These are phyloP conservation scores for Geotrichum reessii DNA, from an alignment of 1,139 yeast species.

Conservation along the genomic window DNA sequence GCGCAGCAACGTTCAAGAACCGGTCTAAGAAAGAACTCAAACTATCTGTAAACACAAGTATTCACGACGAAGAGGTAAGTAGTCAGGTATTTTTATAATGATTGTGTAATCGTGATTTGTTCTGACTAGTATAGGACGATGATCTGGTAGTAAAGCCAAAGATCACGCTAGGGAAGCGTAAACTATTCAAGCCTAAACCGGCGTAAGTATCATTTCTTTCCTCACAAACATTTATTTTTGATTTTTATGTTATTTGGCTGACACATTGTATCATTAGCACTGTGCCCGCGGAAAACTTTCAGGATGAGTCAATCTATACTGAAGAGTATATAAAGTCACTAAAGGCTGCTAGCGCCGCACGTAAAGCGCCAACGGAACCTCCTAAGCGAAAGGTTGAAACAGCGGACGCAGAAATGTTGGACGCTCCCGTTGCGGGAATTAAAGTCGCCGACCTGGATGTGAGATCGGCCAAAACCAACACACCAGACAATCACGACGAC, in stretches of 20 bases:
- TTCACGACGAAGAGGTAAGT: not conserved
- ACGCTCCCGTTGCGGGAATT: not conserved
- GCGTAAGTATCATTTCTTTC: slow-evolving; percentile 1
- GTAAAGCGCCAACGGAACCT: slow-evolving; percentile 17
- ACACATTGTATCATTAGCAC: not conserved
- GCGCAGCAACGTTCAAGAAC: slow-evolving; percentile 2
- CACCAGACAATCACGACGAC: not conserved
- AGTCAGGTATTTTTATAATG: not conserved
- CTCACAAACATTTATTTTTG: not conserved
- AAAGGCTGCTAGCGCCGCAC: slow-evolving; percentile 4
- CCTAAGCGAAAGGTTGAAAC: not conserved
- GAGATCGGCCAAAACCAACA: not conserved
- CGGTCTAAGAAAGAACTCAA: slow-evolving; percentile 7
- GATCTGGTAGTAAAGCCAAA: not conserved
- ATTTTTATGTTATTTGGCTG: not conserved
- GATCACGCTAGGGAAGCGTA: slow-evolving; percentile 6
- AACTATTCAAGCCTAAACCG: not conserved
- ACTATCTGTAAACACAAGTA: not conserved
- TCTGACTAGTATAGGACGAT: not conserved
- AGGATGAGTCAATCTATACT: slow-evolving; percentile 7
- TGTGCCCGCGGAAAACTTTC: not conserved
- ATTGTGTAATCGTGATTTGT: not conserved
- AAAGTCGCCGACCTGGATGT: not conserved
- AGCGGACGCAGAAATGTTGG: not conserved
- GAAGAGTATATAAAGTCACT: slow-evolving; percentile 13